phyloP scores from a whole-genome alignment of 2,329 filamentous ascomycete genomes.

The Fusarium caatingaense region DNA sequence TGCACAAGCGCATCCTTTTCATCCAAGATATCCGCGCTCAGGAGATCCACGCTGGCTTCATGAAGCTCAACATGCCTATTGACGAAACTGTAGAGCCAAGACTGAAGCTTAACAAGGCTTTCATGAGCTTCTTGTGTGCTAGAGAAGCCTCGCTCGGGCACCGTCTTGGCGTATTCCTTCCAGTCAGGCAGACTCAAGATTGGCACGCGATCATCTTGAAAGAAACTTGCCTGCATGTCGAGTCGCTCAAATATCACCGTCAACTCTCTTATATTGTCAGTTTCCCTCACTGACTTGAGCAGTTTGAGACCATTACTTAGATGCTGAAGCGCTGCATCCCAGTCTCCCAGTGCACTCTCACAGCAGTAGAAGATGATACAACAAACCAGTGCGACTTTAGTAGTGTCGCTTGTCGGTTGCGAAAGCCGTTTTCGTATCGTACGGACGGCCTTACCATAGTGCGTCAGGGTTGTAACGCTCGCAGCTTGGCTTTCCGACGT shows the following conservation, averaged over 20 bases:
- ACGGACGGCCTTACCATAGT: constrained; percentile 1
- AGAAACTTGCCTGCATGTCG: constrained; percentile 35
- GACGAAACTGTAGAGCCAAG: constrained; percentile 25
- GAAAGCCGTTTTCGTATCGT: not conserved
- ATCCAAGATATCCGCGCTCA: not conserved
- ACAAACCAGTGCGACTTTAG: constrained; percentile 1
- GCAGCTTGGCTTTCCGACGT: not conserved
- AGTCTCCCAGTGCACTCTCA: constrained; percentile 8
- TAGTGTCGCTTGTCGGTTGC: not conserved
- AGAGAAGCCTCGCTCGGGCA: not conserved
- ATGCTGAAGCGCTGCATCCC: constrained; percentile 7
- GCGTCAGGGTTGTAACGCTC: not conserved
- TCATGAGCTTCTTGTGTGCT: constrained; percentile 12
- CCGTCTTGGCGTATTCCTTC: not conserved
- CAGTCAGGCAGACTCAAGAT: constrained; percentile 1
- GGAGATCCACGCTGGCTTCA: not conserved
- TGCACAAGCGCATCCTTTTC: constrained; percentile 3
- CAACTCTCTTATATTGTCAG: not conserved
- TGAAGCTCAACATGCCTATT: not conserved
- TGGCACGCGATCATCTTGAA: constrained; percentile 28
- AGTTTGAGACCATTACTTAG: constrained; percentile 5
- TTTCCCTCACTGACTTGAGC: not conserved
- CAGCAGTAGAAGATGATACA: constrained; percentile 22
- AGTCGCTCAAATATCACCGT: constrained; percentile 12
- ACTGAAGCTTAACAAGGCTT: constrained; percentile 21